Conservation (phyloP, 129 eudicot genomes). For the Chrysanthemum makinoi region DNA sequence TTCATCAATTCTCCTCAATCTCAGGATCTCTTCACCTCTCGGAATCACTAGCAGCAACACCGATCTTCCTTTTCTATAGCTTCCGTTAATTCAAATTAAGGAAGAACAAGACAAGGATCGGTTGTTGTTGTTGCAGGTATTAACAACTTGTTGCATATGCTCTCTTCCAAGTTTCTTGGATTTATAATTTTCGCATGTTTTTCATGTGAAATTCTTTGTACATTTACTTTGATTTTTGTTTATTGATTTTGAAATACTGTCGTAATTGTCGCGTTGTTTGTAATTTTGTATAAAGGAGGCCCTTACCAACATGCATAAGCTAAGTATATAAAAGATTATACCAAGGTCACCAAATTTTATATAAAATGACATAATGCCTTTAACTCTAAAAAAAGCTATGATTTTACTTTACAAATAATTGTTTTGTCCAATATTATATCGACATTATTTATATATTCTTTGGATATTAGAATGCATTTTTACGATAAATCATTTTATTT, state of each 20-base stretch:
- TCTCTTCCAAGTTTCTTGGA: background rate
- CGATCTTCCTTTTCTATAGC: slow-evolving; percentile 20
- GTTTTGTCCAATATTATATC: too few relatives aligned
- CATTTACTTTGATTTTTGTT: background rate
- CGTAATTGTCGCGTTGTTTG: background rate
- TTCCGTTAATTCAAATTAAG: slow-evolving; percentile 16
- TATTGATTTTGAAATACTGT: background rate
- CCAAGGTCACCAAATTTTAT: too few relatives aligned
- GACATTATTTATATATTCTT: too few relatives aligned
- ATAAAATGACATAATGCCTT: too few relatives aligned
- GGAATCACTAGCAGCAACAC: slow-evolving; percentile 22
- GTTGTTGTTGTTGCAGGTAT: slow-evolving; percentile 30
- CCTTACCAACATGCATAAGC: slow-evolving; percentile 1
- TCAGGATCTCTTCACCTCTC: slow-evolving; percentile 14
- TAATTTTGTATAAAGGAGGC: background rate
- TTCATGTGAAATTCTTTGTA: background rate
- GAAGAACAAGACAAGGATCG: slow-evolving; percentile 29
- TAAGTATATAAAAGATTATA: too few relatives aligned
- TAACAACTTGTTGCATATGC: background rate
- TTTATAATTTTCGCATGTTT: background rate
- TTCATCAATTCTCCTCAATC: slow-evolving; percentile 1
- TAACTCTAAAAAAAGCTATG: too few relatives aligned
- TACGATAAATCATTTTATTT: too few relatives aligned
- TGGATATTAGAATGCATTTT: too few relatives aligned
- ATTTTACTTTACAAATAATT: too few relatives aligned